Percentiles rank a stretch among this genome's conserved stretches.
Evolutionary conservation across 306 rosid species (phyloP).

Genomic region (Luffa acutangula): DNA sequence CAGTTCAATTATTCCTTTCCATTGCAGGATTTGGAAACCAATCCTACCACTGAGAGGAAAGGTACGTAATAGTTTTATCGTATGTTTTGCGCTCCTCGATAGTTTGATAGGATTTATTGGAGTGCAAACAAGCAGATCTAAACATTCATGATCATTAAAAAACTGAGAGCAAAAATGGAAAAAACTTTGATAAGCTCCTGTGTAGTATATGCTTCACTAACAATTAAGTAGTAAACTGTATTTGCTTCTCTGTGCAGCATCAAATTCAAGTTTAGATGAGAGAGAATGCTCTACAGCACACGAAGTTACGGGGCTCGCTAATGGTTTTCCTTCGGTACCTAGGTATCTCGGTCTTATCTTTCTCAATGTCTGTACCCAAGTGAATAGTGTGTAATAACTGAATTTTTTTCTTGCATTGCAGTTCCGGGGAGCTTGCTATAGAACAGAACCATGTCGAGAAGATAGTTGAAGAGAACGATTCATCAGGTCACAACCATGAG

Average conservation of each 20-base stretch:
- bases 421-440: slow-evolving; percentile 25
- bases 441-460: slow-evolving; percentile 20
- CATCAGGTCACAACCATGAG: slow-evolving; percentile 25
- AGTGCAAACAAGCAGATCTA: background rate
- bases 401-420: slow-evolving; percentile 25
- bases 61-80: slow-evolving; percentile 19
- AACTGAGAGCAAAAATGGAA: background rate
- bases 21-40: slow-evolving; percentile 37
- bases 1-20: slow-evolving; percentile 3
- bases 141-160: background rate
- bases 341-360: background rate
- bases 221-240: background rate
- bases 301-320: slow-evolving; percentile 25
- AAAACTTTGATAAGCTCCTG: background rate
- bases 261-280: slow-evolving; percentile 13
- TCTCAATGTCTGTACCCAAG: background rate
- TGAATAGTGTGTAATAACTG: background rate
- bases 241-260: background rate
- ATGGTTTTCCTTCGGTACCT: slow-evolving; percentile 30
- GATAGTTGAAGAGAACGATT: slow-evolving; percentile 16
- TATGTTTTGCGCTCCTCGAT: background rate
- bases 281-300: slow-evolving; percentile 20
- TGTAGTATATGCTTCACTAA: background rate
- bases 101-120: background rate
- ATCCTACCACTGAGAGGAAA: slow-evolving; percentile 22